phyloP scores from a whole-genome alignment of 2,329 filamentous ascomycete species.

The Balansia obtecta region DNA sequence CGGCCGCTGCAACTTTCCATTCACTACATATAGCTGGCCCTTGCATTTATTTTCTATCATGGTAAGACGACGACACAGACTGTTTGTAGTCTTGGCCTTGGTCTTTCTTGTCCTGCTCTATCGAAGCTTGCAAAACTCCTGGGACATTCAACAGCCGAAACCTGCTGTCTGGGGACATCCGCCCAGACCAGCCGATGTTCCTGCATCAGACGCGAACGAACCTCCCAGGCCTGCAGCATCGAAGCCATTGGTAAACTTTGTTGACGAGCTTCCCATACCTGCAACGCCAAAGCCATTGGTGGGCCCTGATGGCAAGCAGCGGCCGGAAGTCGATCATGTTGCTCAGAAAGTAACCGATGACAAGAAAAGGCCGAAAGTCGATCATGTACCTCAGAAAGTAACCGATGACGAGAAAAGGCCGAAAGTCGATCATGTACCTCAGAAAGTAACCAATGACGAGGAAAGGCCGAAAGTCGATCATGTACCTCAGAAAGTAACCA shows the following conservation, averaged over 20 bases:
- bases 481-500: neutral
- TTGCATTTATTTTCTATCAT: slow-evolving; percentile 23
- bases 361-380: too few relatives aligned
- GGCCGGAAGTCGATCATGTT: neutral
- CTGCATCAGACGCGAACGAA: neutral
- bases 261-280: slow-evolving; percentile 1
- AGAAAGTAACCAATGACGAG: neutral
- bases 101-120: slow-evolving; percentile 43
- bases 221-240: neutral
- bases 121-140: slow-evolving; percentile 32
- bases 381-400: slow-evolving; percentile 3
- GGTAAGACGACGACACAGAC: slow-evolving; percentile 49
- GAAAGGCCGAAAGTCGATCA: too few relatives aligned
- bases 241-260: slow-evolving; percentile 2
- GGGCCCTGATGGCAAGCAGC: slow-evolving; percentile 2
- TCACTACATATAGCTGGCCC: too few relatives aligned
- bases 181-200: neutral
- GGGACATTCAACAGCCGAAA: slow-evolving; percentile 13
- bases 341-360: neutral
- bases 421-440: too few relatives aligned
- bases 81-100: slow-evolving; percentile 43
- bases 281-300: neutral
- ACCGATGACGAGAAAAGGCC: neutral
- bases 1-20: too few relatives aligned
- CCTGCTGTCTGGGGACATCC: neutral